These are phyloP conservation scores for Multifurca ochricompacta DNA, from an alignment of 768 basidiomycete species.

Conservation along the genomic window DNA sequence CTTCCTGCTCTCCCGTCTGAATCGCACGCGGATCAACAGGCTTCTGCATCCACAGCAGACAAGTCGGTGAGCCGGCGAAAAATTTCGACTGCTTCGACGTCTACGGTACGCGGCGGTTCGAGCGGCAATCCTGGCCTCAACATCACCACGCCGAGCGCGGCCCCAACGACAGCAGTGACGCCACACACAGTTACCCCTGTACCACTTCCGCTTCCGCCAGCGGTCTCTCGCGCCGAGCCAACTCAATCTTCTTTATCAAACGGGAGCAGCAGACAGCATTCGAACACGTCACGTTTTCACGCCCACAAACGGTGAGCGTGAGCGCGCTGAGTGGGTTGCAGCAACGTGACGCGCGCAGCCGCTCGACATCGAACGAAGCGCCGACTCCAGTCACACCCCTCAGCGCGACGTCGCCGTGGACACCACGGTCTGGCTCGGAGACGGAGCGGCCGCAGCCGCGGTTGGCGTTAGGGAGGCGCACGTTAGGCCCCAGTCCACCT, in stretches of 20 bases:
- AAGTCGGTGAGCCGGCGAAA: constrained; percentile 31
- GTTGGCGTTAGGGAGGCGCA: constrained; percentile 27
- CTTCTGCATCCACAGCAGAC: constrained; percentile 21
- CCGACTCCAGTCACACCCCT: constrained; percentile 26
- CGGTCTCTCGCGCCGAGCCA: constrained; percentile 43
- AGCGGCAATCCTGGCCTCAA: constrained; percentile 37
- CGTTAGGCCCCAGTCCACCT: constrained; percentile 35
- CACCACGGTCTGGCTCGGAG: constrained; percentile 40
- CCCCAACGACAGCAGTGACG: constrained; percentile 54
- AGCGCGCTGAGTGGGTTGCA: constrained; percentile 48
- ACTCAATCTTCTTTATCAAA: constrained; percentile 28
- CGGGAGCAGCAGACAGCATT: constrained; percentile 26
- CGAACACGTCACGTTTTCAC: constrained; percentile 54
- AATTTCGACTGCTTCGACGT: constrained; percentile 36
- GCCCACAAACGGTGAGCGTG: constrained; percentile 48
- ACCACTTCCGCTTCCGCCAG: constrained; percentile 25
- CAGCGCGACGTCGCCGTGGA: constrained; percentile 32
- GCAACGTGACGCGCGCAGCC: constrained; percentile 39
- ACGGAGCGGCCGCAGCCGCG: constrained; percentile 40
- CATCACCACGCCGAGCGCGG: constrained; percentile 45
- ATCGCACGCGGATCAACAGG: constrained; percentile 27
- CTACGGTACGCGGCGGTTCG: constrained; percentile 39
- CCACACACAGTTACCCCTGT: constrained; percentile 49
- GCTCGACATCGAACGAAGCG: constrained; percentile 30
- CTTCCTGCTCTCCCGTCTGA: constrained; percentile 56